Conservation (phyloP, 2,329 filamentous ascomycete species). For the Stagonosporopsis rhizophila region DNA sequence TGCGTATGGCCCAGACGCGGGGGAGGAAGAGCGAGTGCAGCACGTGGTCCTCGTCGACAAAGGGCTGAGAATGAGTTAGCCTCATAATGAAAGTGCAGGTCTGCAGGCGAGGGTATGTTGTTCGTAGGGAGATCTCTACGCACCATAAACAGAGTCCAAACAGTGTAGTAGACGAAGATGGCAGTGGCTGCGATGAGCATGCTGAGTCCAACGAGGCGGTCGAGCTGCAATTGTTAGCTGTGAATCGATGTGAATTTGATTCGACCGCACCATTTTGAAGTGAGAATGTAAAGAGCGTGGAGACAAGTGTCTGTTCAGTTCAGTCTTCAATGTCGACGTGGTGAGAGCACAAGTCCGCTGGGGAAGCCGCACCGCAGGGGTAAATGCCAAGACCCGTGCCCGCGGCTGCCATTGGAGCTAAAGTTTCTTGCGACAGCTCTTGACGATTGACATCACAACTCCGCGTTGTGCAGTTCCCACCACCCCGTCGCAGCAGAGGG, state of each 20-base stretch:
- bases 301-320: slow-evolving; percentile 10
- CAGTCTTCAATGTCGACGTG: slow-evolving; percentile 11
- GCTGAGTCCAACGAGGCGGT: slow-evolving; percentile 80
- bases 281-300: slow-evolving; percentile 16
- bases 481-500: slow-evolving; percentile 2
- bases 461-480: not conserved
- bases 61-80: slow-evolving; percentile 69
- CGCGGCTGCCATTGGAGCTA: slow-evolving; percentile 22
- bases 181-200: slow-evolving; percentile 77
- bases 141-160: slow-evolving; percentile 99
- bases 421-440: slow-evolving; percentile 34
- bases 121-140: too few species aligned
- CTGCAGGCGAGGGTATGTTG: not conserved
- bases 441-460: slow-evolving; percentile 15
- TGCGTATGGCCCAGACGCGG: slow-evolving; percentile 97
- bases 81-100: not conserved
- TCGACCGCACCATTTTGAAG: slow-evolving; percentile 16
- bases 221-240: slow-evolving; percentile 68
- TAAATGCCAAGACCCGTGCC: slow-evolving; percentile 11
- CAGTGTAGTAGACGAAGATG: slow-evolving; percentile 89
- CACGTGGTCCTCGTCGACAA: slow-evolving; percentile 92
- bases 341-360: slow-evolving; percentile 4
- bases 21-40: slow-evolving; percentile 95
- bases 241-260: not conserved
- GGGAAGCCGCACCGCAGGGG: slow-evolving; percentile 8